Conservation (phyloP, 2,329 filamentous ascomycete genomes). For the Chaetomium olivaceum region DNA sequence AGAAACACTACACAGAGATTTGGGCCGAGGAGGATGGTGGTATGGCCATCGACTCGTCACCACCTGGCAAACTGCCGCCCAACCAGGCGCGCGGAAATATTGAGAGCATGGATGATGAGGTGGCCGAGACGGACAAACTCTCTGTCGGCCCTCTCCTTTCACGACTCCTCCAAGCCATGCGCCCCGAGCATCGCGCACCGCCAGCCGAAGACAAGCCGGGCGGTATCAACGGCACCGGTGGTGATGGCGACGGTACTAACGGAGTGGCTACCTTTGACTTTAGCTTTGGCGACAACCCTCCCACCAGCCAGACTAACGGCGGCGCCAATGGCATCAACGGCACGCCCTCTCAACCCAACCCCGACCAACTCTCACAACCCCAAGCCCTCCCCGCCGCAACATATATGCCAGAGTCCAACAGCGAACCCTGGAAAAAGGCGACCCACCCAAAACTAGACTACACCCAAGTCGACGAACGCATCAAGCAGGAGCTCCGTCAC, state of each 20-base stretch:
- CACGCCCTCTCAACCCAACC: constrained; percentile 29
- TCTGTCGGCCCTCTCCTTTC: constrained; percentile 85
- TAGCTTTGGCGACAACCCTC: constrained; percentile 37
- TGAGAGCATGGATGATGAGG: constrained; percentile 81
- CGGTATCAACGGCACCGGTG: constrained; percentile 49
- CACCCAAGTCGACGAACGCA: constrained; percentile 80
- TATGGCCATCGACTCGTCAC: constrained; percentile 69
- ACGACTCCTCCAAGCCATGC: constrained; percentile 76
- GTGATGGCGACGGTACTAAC: constrained; percentile 56
- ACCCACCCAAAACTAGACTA: constrained; percentile 79
- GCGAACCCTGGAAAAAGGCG: constrained; percentile 77
- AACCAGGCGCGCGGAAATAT: constrained; percentile 85
- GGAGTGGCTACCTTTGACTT: constrained; percentile 55
- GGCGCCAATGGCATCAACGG: constrained; percentile 26
- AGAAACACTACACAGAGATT: constrained; percentile 81
- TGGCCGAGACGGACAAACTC: constrained; percentile 84
- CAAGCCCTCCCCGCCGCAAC: constrained; percentile 66
- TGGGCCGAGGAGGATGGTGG: constrained; percentile 93
- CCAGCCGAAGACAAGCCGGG: constrained; percentile 57
- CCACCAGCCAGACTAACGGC: constrained; percentile 40
- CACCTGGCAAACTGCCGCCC: constrained; percentile 62
- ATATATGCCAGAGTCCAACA: constrained; percentile 74
- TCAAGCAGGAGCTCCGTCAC: constrained; percentile 87
- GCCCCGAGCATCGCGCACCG: constrained; percentile 67
- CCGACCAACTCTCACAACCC: constrained; percentile 9